Evolutionary conservation across 2,329 filamentous ascomycete species (phyloP), one percentile per base, ranked within the genome.

Genomic region (Cytospora mali): DNA sequence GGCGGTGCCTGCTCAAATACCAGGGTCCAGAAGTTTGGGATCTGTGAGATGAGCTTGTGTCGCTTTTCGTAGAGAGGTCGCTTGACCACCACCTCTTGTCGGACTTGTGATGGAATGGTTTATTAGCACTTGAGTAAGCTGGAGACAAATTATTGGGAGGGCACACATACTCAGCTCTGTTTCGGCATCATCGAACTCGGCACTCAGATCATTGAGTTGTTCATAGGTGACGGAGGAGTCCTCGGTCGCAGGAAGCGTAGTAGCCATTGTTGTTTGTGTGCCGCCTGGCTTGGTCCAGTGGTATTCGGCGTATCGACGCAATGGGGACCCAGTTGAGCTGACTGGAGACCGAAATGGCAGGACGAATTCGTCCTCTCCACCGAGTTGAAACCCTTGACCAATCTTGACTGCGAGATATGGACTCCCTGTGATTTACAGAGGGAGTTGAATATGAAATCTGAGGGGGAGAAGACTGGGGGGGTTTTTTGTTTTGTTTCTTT

Each of bases 21-120:
- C 63, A 96, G 85, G n/a, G 91, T 83, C 95, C 95, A 98, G 86
- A 98, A 99, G 79, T 91, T 87, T 69, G 87, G 85, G 72, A 97
- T 93, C 72, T 88, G 82, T 67, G 84, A 76, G 67, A 95, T 80
- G 67, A 92, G 77, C 69, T 85, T 83, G 68, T 85, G 81, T 73
- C 94, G 92, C 78, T 90, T 91, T 70, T 84, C 82, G 80, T 92
- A 97, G 66, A 96, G 84, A 51, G 89, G 83, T 65, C 82, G 80
- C 71, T 86, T 84, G 69, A 93, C 81, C 68, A 83, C 78, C 69
- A 89, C 84, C 75, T 93, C 88, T 72, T 89, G 83, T 72, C 90
- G 88, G 72, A 93, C 91, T 39, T 5, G 11, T 33, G 31, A 21
- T 21, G n/a, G n/a, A n/a, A n/a, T n/a, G n/a, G n/a, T 50, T 23